Base-by-base conservation (phyloP, 441 rosid species). In the Flueggea neowawraea region DNA sequence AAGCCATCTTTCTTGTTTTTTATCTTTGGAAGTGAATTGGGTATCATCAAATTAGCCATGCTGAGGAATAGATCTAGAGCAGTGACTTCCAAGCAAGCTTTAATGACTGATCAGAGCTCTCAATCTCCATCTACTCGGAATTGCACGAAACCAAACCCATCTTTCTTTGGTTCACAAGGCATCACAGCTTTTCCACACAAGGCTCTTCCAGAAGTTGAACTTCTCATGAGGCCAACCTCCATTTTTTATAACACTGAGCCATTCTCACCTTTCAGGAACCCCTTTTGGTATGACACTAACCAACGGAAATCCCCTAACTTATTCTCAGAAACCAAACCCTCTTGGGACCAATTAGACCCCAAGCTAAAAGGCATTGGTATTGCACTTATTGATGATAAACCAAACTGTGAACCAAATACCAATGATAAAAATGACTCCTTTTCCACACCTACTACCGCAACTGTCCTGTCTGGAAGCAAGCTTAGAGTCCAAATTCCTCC, bases 401-500 rank as follows among this genome's bases (percentile, higher is more conserved):
- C 41, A 36, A 36, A 8, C 41, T 36, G 4, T 36, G 7, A 36
- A 36, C 41, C 41, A 36, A 36, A 36, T 36, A 22, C 28, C 28
- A 22, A 22, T 2, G 28, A 22, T 22, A 22, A 22, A 22, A 22
- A 22, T 2, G 28, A 22, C 28, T 22, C 28, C 28, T 22, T 2
- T 22, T 22, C 28, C 2, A 22, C 28, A 22, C 28, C 28, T 22
- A 22, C 1, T 22, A 2, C 73, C 81, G 83, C 66, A 61, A 83
- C 61, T 75, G 84, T 84, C 51, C 66, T 88, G 58, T 84, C 76
- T 69, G 97, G 86, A 5, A 66, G 81, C 12, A 77, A 83, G 32
- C 83, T 85, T 13, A 79, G 73, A 69, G 82, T 86, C 54, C 89
- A 78, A 71, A 82, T 85, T 62, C 94, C 96, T 43, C 64, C 89